Conservation (phyloP, 345 rosid genomes). For the Lepidium aucheri region DNA sequence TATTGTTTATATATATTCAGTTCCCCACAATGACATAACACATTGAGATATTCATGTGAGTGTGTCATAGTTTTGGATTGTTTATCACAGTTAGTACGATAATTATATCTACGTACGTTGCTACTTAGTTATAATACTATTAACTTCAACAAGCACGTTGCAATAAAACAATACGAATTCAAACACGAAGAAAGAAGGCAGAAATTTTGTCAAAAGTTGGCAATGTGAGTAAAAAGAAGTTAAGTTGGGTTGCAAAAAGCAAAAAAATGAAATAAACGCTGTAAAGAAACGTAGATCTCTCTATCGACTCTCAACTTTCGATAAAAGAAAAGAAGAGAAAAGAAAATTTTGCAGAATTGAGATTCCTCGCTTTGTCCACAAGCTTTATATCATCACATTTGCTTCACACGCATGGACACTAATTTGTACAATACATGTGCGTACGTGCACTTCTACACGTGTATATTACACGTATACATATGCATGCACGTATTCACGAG, state of each 20-base stretch:
- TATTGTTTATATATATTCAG: neutral
- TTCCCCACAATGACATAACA: neutral
- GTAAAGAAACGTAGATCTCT: neutral
- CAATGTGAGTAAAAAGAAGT: neutral
- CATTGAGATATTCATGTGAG: neutral
- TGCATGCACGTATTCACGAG: neutral
- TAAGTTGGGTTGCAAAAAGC: neutral
- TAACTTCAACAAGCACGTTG: too few species aligned
- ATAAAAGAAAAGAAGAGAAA: conserved; percentile 12
- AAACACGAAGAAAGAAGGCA: neutral
- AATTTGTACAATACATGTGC: neutral
- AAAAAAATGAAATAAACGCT: neutral
- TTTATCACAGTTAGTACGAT: too few species aligned
- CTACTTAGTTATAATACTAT: too few species aligned
- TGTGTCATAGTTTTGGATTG: too few species aligned
- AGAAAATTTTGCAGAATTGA: neutral
- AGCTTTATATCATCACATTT: conserved; percentile 24
- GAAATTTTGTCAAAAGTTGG: neutral
- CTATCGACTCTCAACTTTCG: conserved; percentile 1
- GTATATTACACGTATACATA: too few species aligned
- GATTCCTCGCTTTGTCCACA: conserved; percentile 16
- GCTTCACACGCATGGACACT: conserved; percentile 20
- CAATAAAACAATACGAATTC: too few species aligned
- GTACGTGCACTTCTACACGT: conserved; percentile 9
- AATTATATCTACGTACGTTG: too few species aligned